phyloP scores from a whole-genome alignment of 257 asterid genomes.

The Nicotiana noctiflora region DNA sequence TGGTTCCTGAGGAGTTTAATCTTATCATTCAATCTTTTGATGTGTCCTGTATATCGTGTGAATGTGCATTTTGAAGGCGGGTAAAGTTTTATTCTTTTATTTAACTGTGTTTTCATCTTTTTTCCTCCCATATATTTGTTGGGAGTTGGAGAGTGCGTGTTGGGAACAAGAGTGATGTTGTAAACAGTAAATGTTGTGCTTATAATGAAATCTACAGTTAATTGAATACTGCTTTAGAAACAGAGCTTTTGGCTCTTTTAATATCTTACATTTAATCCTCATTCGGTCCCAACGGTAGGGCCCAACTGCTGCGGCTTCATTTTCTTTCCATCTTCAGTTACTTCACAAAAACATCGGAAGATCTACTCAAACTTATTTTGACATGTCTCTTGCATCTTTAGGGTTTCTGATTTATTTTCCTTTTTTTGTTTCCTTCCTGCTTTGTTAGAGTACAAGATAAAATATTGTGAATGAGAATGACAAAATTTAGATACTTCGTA shows the following conservation, averaged over 20 bases:
- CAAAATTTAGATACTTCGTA: neutral
- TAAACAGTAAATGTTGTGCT: neutral
- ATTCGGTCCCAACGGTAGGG: too few relatives aligned
- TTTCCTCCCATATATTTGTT: conserved; percentile 2
- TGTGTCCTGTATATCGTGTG: conserved; percentile 13
- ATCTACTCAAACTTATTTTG: too few relatives aligned
- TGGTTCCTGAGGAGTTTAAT: conserved; percentile 22
- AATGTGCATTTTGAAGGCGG: conserved; percentile 12
- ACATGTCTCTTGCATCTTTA: too few relatives aligned
- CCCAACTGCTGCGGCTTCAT: too few relatives aligned
- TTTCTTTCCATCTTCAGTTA: too few relatives aligned
- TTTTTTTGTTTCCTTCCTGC: too few relatives aligned
- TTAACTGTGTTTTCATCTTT: conserved; percentile 5
- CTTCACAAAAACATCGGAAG: too few relatives aligned
- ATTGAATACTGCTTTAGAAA: neutral
- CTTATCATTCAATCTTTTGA: neutral
- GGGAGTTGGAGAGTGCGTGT: conserved; percentile 15
- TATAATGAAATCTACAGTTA: conserved; percentile 10
- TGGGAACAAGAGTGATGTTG: conserved; percentile 6
- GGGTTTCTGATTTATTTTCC: too few relatives aligned
- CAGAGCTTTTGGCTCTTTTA: neutral
- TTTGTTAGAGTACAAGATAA: too few relatives aligned
- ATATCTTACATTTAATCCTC: neutral
- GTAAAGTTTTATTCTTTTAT: conserved; percentile 14
- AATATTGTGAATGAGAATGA: neutral